phyloP scores from a whole-genome alignment of 768 basidiomycete genomes.

The Boletus tylopilopsis region DNA sequence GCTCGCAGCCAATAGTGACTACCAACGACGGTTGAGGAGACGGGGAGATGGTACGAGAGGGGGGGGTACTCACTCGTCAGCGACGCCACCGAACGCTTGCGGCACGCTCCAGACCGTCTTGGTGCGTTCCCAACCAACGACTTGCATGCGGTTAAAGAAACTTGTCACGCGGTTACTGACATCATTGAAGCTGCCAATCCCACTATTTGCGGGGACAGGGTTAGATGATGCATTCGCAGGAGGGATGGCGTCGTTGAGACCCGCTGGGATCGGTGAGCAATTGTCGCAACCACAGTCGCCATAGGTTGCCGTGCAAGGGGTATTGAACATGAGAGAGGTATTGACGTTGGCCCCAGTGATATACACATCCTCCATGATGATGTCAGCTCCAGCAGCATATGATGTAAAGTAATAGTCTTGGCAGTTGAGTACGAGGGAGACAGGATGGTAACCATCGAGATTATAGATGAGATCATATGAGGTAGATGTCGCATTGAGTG shows the following conservation, averaged over 20 bases:
- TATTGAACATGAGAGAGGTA: conserved; percentile 55
- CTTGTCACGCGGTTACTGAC: conserved; percentile 65
- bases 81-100: conserved; percentile 61
- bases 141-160: conserved; percentile 52
- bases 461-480: conserved; percentile 56
- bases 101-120: conserved; percentile 77
- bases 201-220: conserved; percentile 21
- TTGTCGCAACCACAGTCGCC: conserved; percentile 74
- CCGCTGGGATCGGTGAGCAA: conserved; percentile 44
- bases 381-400: conserved; percentile 62
- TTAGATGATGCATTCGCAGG: conserved; percentile 17
- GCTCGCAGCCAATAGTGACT: conserved; percentile 54
- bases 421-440: conserved; percentile 62
- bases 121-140: conserved; percentile 62
- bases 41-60: background rate
- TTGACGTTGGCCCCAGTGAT: conserved; percentile 56
- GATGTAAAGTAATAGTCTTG: conserved; percentile 59
- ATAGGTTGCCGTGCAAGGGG: conserved; percentile 57
- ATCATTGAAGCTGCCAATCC: conserved; percentile 49
- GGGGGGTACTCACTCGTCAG: conserved; percentile 29
- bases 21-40: background rate
- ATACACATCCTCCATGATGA: conserved; percentile 61
- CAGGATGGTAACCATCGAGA: conserved; percentile 64
- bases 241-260: conserved; percentile 31
- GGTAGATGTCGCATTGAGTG: conserved; percentile 49